Evolutionary conservation across 225 moss, liverwort and hornwort genomes (phyloP).

Genomic region (Neckera pumila): DNA sequence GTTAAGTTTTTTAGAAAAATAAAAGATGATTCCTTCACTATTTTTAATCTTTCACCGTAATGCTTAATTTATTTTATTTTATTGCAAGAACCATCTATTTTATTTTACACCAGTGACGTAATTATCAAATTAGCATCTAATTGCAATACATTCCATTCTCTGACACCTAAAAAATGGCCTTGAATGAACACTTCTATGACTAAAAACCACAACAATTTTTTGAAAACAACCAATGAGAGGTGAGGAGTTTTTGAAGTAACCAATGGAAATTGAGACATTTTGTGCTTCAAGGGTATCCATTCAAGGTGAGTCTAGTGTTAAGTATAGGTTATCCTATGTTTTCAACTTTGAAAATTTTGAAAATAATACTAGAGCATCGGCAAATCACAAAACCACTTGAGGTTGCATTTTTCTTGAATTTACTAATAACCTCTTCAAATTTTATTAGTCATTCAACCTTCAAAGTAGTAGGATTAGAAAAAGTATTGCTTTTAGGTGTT

Average conservation of each 20-base stretch:
- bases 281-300: background rate
- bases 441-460: background rate
- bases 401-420: background rate
- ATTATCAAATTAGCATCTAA: no score
- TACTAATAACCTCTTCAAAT: background rate
- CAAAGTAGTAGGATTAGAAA: rapidly evolving
- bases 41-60: no score
- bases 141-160: rapidly evolving
- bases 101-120: no score
- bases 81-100: no score
- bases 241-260: background rate
- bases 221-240: background rate
- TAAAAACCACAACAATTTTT: background rate
- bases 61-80: no score
- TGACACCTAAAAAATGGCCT: rapidly evolving
- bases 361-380: background rate
- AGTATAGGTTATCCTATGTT: background rate
- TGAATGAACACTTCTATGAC: background rate
- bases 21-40: no score
- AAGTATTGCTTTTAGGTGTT: background rate
- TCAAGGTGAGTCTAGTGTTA: no score
- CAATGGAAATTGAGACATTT: background rate
- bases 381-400: background rate
- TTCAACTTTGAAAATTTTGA: background rate
- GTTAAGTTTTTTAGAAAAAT: no score